Percentiles rank a stretch among this genome's conserved stretches.
Evolutionary conservation across 2,329 filamentous ascomycete species (phyloP).

Genomic region (Grosmannia penicillata): DNA sequence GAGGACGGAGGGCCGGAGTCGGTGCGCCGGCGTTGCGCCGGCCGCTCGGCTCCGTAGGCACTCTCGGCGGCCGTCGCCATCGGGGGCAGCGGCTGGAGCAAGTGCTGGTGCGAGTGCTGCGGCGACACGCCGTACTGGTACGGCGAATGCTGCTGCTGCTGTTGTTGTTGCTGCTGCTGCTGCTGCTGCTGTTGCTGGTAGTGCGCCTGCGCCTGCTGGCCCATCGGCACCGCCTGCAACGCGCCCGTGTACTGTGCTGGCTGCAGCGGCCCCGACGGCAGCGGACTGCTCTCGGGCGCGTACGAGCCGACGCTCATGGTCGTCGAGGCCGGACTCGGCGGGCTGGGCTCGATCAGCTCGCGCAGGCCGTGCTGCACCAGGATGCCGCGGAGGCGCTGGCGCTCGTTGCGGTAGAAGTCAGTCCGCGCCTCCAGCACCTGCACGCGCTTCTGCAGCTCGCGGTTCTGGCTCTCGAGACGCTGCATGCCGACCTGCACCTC

Average conservation of each 20-base stretch:
- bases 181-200: constrained; percentile 2
- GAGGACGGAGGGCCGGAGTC: constrained; percentile 5
- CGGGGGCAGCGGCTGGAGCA: constrained; percentile 1
- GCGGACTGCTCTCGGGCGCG: constrained; percentile 21
- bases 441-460: constrained; percentile 43
- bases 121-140: constrained; percentile 9
- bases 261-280: constrained; percentile 5
- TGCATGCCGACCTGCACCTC: constrained; percentile 56
- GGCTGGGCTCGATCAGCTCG: constrained; percentile 34
- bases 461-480: constrained; percentile 51
- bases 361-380: constrained; percentile 41
- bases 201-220: not conserved
- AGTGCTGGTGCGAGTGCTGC: constrained; percentile 11
- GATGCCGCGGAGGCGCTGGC: constrained; percentile 56
- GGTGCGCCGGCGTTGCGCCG: constrained; percentile 8
- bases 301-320: constrained; percentile 19
- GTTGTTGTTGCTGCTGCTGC: not conserved
- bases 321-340: constrained; percentile 31
- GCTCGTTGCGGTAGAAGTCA: constrained; percentile 60
- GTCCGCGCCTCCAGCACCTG: constrained; percentile 44
- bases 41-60: constrained; percentile 9
- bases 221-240: not conserved
- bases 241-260: constrained; percentile 3
- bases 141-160: constrained; percentile 1
- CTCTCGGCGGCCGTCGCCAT: constrained; percentile 9